phyloP scores from a whole-genome alignment of 179 eudicot genomes.

The Silene vulgaris region DNA sequence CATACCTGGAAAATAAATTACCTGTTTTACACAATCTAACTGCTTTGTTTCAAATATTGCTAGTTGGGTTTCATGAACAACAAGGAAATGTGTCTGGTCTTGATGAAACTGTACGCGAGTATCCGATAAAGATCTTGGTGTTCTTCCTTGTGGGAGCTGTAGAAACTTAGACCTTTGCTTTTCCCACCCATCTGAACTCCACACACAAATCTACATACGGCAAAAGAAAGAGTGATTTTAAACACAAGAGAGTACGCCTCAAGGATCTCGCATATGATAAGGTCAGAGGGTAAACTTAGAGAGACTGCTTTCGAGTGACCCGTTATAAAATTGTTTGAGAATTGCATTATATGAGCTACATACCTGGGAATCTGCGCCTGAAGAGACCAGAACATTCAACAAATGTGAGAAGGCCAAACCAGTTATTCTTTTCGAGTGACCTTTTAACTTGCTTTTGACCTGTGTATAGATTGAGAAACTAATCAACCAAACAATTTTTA shows the following conservation, averaged over 20 bases:
- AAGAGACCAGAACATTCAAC: slow-evolving; percentile 73
- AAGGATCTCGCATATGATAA: too few species aligned
- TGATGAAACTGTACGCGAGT: slow-evolving; percentile 94
- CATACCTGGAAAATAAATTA: slow-evolving; percentile 16
- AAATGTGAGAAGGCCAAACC: slow-evolving; percentile 92
- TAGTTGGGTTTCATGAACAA: slow-evolving; percentile 80
- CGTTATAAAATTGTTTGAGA: neutral
- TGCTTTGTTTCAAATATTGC: slow-evolving; percentile 78
- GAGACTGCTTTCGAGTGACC: neutral
- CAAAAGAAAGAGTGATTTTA: neutral
- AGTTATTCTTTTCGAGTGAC: slow-evolving; percentile 87
- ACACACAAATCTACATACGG: slow-evolving; percentile 59
- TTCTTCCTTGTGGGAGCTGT: slow-evolving; percentile 72
- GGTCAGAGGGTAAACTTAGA: too few species aligned
- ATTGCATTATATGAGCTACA: neutral
- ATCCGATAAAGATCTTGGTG: slow-evolving; percentile 60
- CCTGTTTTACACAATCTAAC: slow-evolving; percentile 77
- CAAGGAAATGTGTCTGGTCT: slow-evolving; percentile 85
- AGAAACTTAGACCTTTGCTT: slow-evolving; percentile 61
- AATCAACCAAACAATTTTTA: neutral
- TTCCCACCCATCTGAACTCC: slow-evolving; percentile 90
- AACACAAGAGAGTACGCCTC: neutral
- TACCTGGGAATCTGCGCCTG: slow-evolving; percentile 99
- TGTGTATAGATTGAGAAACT: slow-evolving; percentile 34
- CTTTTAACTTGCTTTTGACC: slow-evolving; percentile 96